Evolutionary conservation across 768 basidiomycete species (phyloP).

Genomic region (Cystobasidium ongulense): DNA sequence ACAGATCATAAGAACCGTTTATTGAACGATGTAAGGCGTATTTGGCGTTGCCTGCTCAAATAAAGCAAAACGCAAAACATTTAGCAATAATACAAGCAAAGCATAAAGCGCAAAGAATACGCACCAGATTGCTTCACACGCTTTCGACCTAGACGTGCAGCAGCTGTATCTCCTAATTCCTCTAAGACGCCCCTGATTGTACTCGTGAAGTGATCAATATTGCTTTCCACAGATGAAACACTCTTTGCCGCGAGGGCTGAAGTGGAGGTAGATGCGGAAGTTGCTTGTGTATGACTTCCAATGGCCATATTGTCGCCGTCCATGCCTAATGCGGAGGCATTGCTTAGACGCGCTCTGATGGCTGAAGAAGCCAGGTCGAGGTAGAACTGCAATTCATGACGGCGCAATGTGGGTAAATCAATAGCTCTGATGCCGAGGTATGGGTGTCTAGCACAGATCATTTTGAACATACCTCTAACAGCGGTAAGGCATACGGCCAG

Average conservation of each 20-base stretch:
- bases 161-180: conserved; percentile 17
- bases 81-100: not conserved
- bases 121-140: not conserved
- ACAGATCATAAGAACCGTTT: conserved; percentile 9
- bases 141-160: not conserved
- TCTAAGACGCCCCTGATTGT: conserved; percentile 5
- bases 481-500: not conserved
- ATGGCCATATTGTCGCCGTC: not conserved
- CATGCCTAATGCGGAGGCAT: not conserved
- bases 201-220: not conserved
- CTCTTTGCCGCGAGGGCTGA: not conserved
- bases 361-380: conserved; percentile 27
- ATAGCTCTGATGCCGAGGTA: not conserved
- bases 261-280: not conserved
- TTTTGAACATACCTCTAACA: not conserved
- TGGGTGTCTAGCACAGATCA: no score
- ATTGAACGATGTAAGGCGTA: conserved; percentile 23
- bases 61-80: not conserved
- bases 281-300: not conserved
- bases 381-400: conserved; percentile 1
- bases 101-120: not conserved
- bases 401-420: no score
- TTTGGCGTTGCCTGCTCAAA: not conserved
- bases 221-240: not conserved
- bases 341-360: not conserved